Base-by-base conservation (phyloP, 106 monocot species). In the Cymbidium sinense region DNA sequence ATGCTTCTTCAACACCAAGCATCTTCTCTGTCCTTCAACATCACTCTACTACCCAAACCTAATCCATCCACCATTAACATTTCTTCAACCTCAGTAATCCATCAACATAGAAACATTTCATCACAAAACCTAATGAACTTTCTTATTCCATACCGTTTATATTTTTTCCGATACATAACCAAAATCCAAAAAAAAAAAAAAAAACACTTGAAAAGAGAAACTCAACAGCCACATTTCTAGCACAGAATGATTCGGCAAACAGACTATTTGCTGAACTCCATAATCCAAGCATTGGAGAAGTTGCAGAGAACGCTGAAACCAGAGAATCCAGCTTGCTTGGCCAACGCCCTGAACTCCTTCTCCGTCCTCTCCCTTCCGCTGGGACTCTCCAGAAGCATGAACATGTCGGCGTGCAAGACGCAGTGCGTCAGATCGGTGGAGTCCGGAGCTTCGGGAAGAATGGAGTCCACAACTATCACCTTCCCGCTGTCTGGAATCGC, bases 401-500 rank as follows among this genome's bases (percentile, higher is more conserved):
- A n/a, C 1, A 85, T n/a, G 74, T 85, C 85, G 9, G 78, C 28
- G 9, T 75, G 62, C 61, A 81, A 31, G 12, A 61, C 5, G 20
- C 21, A 52, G 31, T 81, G 70, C 4, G 77, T 73, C 1, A 7
- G 8, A 17, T 31, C 43, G 3, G 58, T 43, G 3, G 74, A 11
- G 20, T 69, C 78, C 15, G 75, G 78, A 2, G 36, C 44, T 27
- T 43, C 81, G 0, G 85, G 85, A 13, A 79, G 78, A 25, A 81
- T 75, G 3, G 70, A 74, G 2, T 86, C 82, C 2, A 79, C 79
- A 29, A 86, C 50, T 23, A 79, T 86, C 43, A 86, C 76, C 70
- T 85, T 85, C 7, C 86, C 86, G 4, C 29, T 58, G 23, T 47
- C 76, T 70, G 82, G 79, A 37, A 86, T 34, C 4, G 86, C 86